These are phyloP conservation scores for Salvia hispanica DNA, from an alignment of 257 asterid genomes.

Conservation along the genomic window DNA sequence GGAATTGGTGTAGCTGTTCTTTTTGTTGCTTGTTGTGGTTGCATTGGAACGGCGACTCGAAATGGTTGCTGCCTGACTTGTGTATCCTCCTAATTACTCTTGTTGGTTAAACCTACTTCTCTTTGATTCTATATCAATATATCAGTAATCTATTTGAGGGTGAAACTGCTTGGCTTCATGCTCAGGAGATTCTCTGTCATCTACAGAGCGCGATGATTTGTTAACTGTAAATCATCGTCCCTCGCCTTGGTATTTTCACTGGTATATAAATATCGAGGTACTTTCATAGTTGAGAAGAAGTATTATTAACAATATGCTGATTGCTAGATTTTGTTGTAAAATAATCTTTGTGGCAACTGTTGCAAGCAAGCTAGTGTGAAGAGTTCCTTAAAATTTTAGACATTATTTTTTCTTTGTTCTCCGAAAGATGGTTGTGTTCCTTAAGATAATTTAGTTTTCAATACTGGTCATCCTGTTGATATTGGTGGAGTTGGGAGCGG, in stretches of 20 bases:
- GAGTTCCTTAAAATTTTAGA: not conserved
- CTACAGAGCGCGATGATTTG: not conserved
- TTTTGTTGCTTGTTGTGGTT: slow-evolving; percentile 82
- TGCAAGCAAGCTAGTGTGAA: not conserved
- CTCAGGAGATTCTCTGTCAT: too few relatives aligned
- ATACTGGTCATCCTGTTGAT: slow-evolving; percentile 74
- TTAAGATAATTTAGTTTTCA: slow-evolving; percentile 72
- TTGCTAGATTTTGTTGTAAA: not conserved
- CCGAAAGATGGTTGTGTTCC: slow-evolving; percentile 49
- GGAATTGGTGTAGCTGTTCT: slow-evolving; percentile 76
- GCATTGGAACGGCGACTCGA: slow-evolving; percentile 72
- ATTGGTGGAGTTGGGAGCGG: slow-evolving; percentile 76
- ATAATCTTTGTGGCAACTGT: slow-evolving; percentile 1
- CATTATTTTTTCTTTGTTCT: not conserved
- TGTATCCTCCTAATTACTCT: slow-evolving; percentile 61
- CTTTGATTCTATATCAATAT: not conserved
- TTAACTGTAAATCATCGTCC: not conserved
- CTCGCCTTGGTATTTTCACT: not conserved
- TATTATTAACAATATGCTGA: not conserved
- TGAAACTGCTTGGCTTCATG: slow-evolving; percentile 6
- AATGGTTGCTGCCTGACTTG: slow-evolving; percentile 92
- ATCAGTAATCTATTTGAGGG: not conserved
- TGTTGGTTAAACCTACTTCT: too few relatives aligned
- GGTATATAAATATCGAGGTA: not conserved
- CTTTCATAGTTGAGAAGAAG: slow-evolving; percentile 1